Conservation (phyloP, 768 basidiomycete genomes). For the Suillus subaureus region DNA sequence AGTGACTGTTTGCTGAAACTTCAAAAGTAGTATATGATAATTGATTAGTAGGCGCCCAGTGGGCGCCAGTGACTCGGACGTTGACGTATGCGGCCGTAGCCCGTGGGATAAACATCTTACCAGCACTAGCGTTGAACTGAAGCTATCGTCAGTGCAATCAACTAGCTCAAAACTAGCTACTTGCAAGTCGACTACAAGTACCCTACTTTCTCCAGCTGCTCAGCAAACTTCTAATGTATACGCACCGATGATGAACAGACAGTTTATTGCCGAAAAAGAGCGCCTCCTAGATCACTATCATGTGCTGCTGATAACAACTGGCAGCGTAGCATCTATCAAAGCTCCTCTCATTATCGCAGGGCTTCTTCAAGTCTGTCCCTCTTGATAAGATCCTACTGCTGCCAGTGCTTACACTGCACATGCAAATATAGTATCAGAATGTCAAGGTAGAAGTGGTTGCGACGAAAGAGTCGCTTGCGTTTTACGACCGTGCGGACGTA, state of each 20-base stretch:
- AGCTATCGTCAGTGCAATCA: too few relatives aligned
- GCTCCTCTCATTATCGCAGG: conserved; percentile 85
- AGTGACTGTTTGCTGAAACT: not conserved
- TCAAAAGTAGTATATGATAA: too few relatives aligned
- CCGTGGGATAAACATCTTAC: too few relatives aligned
- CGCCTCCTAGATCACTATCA: conserved; percentile 40
- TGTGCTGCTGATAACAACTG: conserved; percentile 84
- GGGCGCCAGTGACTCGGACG: too few relatives aligned
- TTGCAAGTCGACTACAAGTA: not conserved
- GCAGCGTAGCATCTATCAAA: conserved; percentile 96
- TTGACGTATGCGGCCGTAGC: too few relatives aligned
- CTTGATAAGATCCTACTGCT: not conserved
- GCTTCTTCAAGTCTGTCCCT: conserved; percentile 53
- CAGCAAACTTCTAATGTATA: not conserved
- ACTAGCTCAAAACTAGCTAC: too few relatives aligned
- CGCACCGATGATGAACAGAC: conserved; percentile 6
- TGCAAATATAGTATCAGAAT: conserved; percentile 57
- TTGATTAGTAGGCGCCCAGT: too few relatives aligned
- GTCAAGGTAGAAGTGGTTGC: conserved; percentile 85
- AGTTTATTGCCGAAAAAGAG: conserved; percentile 31
- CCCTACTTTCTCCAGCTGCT: not conserved
- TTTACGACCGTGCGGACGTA: conserved; percentile 65
- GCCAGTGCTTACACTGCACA: not conserved
- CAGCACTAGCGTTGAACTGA: too few relatives aligned
- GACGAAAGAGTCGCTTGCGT: conserved; percentile 75